Evolutionary conservation across 2,329 filamentous ascomycete genomes (phyloP), one percentile per base, ranked within the genome.

Genomic region (Colletotrichum costaricense): DNA sequence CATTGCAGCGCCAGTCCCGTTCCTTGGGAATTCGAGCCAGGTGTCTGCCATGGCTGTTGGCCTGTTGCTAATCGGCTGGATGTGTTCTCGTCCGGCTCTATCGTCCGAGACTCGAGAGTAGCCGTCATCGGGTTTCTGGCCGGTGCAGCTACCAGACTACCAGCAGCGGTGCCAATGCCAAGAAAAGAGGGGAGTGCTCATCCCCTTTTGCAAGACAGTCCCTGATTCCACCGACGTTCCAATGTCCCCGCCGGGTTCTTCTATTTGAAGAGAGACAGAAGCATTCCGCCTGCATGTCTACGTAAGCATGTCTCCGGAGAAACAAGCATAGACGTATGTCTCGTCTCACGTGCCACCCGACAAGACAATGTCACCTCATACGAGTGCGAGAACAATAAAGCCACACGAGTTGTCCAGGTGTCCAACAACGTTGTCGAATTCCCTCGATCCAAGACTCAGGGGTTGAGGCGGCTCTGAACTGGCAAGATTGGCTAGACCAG

Each of bases 21-120:
- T 38, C 55, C 54, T 22, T 63, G 11, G 28, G 28, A 64, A 28
- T 7, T 28, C 19, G 22, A 28, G 30, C 70, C 42, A 49, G 60
- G 71, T 62, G 70, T 55, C 67, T 70, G 46, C 55, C 70, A 62
- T 62, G 70, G 66, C 60, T 5, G 35, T 60, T 35, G 33, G 33
- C 33, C 33, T 35, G 33, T 35, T 30, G 46, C n/a, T 16, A 26
- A 3, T 56, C n/a, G n/a, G 46, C 11, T 35, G 33, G 33, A 12
- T 35, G 9, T 35, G 11, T 58, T 38, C 35, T 56, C 12, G 14
- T 49, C 63, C 33, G 8, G 9, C 19, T 52, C 56, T 56, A 28
- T 58, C 52, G 42, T 26, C 46, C 63, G 56, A 67, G 19, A 64
- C 46, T 35, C 63, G 56, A 62, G 14, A 64, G 42, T 28, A 58